Percentiles rank a stretch among this genome's conserved stretches.
These are phyloP conservation scores for Pythium plurisporium DNA, from an alignment of 352 stramenopile genomes.

Conservation along the genomic window DNA sequence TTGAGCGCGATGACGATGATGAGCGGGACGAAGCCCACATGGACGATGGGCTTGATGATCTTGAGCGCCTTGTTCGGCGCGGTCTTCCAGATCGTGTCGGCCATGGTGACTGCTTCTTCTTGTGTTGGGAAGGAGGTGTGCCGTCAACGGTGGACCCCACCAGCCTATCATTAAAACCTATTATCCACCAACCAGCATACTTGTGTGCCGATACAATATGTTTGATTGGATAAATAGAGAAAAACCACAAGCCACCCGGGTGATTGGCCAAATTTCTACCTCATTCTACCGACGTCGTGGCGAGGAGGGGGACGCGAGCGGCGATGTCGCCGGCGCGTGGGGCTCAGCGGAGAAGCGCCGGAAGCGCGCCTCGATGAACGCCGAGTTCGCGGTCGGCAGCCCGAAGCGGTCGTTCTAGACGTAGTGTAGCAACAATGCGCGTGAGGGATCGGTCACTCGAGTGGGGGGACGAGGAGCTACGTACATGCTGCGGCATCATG, in stretches of 20 bases:
- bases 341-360: conserved; percentile 51
- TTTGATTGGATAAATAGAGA: conserved; percentile 20
- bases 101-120: conserved; percentile 16
- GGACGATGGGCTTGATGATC: conserved; percentile 79
- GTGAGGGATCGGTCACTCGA: no score
- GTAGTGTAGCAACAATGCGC: no score
- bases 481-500: conserved; percentile 66
- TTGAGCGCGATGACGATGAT: conserved; percentile 76
- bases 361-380: conserved; percentile 68
- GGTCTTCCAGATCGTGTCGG: conserved; percentile 73
- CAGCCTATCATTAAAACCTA: conserved; percentile 14
- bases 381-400: conserved; percentile 32
- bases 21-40: conserved; percentile 77
- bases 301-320: conserved; percentile 7
- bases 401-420: conserved; percentile 57
- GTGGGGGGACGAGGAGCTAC: not conserved
- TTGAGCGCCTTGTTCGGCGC: conserved; percentile 74
- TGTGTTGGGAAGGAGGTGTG: no score
- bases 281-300: not conserved
- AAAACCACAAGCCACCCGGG: not conserved
- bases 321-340: conserved; percentile 20
- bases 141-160: not conserved
- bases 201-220: not conserved
- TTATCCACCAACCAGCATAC: conserved; percentile 14
- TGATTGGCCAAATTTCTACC: conserved; percentile 7